Base-by-base conservation (phyloP, 2,329 filamentous ascomycete species). In the Cladosporium oxysporum region DNA sequence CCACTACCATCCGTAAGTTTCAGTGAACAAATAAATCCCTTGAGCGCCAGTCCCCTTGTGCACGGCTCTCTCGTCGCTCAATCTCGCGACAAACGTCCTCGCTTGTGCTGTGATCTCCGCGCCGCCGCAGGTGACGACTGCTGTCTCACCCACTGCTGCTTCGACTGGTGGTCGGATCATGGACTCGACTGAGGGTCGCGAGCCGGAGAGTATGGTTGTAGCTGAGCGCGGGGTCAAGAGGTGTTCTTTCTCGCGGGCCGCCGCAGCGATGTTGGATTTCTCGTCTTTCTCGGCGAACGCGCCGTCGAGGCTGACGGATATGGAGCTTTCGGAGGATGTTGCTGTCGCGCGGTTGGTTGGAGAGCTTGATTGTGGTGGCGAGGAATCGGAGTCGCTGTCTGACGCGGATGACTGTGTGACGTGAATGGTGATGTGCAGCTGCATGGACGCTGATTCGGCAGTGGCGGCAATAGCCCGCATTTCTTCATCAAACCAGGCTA, bases 31-130 rank as follows among this genome's bases (percentile, higher is more conserved):
- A 73, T 84, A 88, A 31, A 89, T 84, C 0, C 87, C 88, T 73
- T 89, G 87, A 16, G 88, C 88, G 0, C 87, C 87, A 0, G 85
- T 89, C 2, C 88, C 88, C 74, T 90, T 90, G 70, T 89, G 87
- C 52, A 90, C 86, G 3, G 86, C 88, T 33, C 88, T 79, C 75
- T 90, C 88, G 73, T 90, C 87, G 69, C 85, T 87, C 50, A 90
- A 70, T 10, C 73, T 79, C 3, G 85, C 85, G 0, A 86, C 85
- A 64, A 79, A 82, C 16, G 79, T 82, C 65, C 87, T 81, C 5
- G 87, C 83, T 68, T 85, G 81, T n/a, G 83, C 80, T 3, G 84
- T 82, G 57, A 90, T 72, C 0, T 84, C 83, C 1, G 76, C 73
- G 0, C 86, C 86, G 16, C 88, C 88, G 71, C 88, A 90, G 0